Evolutionary conservation across 768 basidiomycete genomes (phyloP), one percentile per base, ranked within the genome.

Genomic region (Cubamyces sp.): DNA sequence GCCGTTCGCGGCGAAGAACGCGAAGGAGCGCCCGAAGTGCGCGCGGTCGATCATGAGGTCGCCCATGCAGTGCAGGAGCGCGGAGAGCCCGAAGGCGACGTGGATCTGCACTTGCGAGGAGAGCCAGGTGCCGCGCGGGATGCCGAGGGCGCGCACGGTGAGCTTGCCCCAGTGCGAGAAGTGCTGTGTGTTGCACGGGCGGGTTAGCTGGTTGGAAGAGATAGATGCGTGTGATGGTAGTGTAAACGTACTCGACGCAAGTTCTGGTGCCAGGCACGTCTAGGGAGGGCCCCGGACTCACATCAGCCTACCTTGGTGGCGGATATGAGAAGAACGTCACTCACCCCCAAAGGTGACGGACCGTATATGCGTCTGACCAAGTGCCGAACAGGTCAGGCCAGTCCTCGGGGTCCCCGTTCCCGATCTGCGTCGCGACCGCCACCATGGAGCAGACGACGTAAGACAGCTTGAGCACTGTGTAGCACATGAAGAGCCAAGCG

Each of bases 331-430:
- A n/a, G n/a, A n/a, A n/a, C n/a, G 12, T 12, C 1, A 53, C 68
- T 53, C 41, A 66, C 68, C 66, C 61, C 66, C 68, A 69, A 30
- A 66, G 59, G 26, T 63, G 59, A n/a, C 68, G 61, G 7, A 69
- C 46, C 0, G 68, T 69, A 40, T 66, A 69, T 12, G 68, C 61
- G 21, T 67, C 64, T 3, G 53, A 50, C 64, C 64, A 67, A 16
- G 19, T 8, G 0, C 68, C 68, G 25, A 66, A 66, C 28, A 54
- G 23, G 37, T 65, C 66, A 11, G 68, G 64, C 68, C 68, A 69
- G 23, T 61, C 52, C 19, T 45, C 42, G 1, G 68, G 62, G 3
- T 39, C 19, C 15, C 53, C 37, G n/a, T 40, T 39, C 6, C 46
- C 43, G 5, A 60, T 30, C 3, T 57, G 60, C 7, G 57, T 53